Evolutionary conservation across 495 filamentous ascomycete genomes (phyloP).

Genomic region (Lasiosphaeria ovina): DNA sequence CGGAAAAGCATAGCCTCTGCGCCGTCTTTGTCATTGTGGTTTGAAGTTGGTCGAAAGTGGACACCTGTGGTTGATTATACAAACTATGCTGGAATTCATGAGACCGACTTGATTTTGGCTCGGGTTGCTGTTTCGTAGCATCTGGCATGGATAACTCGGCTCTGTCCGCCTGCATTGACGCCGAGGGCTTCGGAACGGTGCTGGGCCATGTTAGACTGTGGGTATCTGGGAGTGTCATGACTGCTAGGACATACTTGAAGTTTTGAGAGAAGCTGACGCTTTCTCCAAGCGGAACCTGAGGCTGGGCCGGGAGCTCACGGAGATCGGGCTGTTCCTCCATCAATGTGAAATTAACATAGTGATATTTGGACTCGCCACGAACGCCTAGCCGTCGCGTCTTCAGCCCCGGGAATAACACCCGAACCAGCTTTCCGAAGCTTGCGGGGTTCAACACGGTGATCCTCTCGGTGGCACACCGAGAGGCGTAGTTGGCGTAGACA

Average conservation of each 20-base stretch:
- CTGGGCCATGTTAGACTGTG: conserved; percentile 21
- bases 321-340: conserved; percentile 58
- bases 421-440: conserved; percentile 94
- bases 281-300: conserved; percentile 39
- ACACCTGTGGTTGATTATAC: conserved; percentile 51
- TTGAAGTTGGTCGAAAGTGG: conserved; percentile 43
- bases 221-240: background rate
- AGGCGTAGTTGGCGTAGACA: conserved; percentile 91
- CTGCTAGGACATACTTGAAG: conserved; percentile 35
- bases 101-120: conserved; percentile 21
- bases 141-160: conserved; percentile 69
- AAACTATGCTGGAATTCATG: conserved; percentile 41
- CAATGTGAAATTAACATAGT: conserved; percentile 86
- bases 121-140: conserved; percentile 31
- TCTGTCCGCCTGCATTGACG: conserved; percentile 49
- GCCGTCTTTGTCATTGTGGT: conserved; percentile 54
- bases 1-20: conserved; percentile 65
- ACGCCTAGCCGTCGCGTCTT: conserved; percentile 90
- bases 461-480: conserved; percentile 83
- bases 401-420: conserved; percentile 91
- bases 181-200: conserved; percentile 23
- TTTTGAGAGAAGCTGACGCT: conserved; percentile 36
- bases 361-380: conserved; percentile 96
- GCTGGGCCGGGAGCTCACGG: conserved; percentile 35
- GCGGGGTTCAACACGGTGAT: conserved; percentile 93